A percentile compares a stretch with the other conserved stretches of the same genome.
Evolutionary conservation across 768 basidiomycete species (phyloP).

Genomic region (Guyanaporus albipodus): DNA sequence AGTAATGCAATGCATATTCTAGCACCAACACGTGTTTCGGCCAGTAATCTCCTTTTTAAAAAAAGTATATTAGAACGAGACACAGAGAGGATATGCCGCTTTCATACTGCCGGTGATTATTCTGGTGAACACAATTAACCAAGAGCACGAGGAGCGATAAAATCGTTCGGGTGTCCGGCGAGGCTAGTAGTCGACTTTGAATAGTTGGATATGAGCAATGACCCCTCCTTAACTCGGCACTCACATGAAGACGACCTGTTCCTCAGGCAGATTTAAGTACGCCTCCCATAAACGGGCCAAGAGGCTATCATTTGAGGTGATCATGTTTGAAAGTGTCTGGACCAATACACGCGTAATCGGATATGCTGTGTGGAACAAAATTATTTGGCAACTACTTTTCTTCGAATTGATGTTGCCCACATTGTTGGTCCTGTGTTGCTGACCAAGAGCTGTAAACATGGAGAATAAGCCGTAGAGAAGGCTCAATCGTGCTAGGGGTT

Average conservation of each 20-base stretch:
- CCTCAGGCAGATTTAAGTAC: constrained; percentile 66
- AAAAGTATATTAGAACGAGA: neutral
- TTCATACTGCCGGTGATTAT: constrained; percentile 52
- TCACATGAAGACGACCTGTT: constrained; percentile 73
- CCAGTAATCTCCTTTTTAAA: constrained; percentile 44
- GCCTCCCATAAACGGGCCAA: constrained; percentile 57
- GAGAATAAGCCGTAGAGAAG: constrained; percentile 60
- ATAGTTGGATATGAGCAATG: constrained; percentile 4
- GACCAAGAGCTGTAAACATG: constrained; percentile 77
- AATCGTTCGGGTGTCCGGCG: constrained; percentile 59
- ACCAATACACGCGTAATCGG: constrained; percentile 61
- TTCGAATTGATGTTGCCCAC: constrained; percentile 36
- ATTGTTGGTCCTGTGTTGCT: constrained; percentile 55
- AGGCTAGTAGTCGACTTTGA: constrained; percentile 55
- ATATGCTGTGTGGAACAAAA: constrained; percentile 43
- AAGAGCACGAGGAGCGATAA: constrained; percentile 66
- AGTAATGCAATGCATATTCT: constrained; percentile 66
- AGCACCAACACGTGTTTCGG: constrained; percentile 50
- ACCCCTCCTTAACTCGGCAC: constrained; percentile 23
- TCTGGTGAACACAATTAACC: constrained; percentile 64
- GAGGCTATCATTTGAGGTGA: constrained; percentile 66
- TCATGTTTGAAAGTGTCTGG: constrained; percentile 80
- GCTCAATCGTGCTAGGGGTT: constrained; percentile 62
- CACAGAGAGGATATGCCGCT: constrained; percentile 3
- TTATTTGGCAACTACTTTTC: neutral